These are phyloP conservation scores for Geosmithia morbida DNA, from an alignment of 2,329 filamentous ascomycete species.

Conservation along the genomic window DNA sequence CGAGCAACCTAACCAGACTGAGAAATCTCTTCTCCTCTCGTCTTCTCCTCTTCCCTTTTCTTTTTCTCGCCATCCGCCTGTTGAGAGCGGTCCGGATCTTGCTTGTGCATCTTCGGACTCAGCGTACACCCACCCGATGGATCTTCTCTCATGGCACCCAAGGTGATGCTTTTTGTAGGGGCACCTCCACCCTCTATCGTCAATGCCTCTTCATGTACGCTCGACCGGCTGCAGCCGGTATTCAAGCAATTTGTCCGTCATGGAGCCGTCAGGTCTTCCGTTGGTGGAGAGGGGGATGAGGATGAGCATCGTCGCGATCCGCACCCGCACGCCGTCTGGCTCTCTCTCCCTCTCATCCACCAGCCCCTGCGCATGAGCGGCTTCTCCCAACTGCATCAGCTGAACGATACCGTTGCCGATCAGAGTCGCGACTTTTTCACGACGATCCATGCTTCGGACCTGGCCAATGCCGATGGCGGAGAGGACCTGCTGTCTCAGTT, in stretches of 20 bases:
- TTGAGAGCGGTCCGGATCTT: no score
- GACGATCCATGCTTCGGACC: constrained; percentile 21
- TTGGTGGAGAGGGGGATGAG: neutral
- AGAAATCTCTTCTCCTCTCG: no score
- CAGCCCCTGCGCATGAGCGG: constrained; percentile 28
- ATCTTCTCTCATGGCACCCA: constrained; percentile 9
- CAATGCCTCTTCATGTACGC: constrained; percentile 13
- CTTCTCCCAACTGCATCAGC: constrained; percentile 29
- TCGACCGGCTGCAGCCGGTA: constrained; percentile 10
- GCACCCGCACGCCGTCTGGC: constrained; percentile 28
- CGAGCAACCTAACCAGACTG: no score
- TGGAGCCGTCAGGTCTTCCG: neutral
- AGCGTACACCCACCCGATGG: no score
- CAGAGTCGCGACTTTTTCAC: constrained; percentile 30
- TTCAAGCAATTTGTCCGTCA: constrained; percentile 12
- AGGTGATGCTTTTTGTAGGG: constrained; percentile 22
- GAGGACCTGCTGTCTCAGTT: constrained; percentile 44
- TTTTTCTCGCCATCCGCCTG: neutral
- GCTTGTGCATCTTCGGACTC: neutral
- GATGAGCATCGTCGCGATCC: neutral
- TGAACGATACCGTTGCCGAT: constrained; percentile 9
- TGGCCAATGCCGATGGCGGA: constrained; percentile 13
- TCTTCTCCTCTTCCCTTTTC: no score
- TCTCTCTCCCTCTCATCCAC: constrained; percentile 33
- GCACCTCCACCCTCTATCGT: constrained; percentile 16